phyloP scores from a whole-genome alignment of 148 eudicot genomes.

The Rhododendron mucronatum region DNA sequence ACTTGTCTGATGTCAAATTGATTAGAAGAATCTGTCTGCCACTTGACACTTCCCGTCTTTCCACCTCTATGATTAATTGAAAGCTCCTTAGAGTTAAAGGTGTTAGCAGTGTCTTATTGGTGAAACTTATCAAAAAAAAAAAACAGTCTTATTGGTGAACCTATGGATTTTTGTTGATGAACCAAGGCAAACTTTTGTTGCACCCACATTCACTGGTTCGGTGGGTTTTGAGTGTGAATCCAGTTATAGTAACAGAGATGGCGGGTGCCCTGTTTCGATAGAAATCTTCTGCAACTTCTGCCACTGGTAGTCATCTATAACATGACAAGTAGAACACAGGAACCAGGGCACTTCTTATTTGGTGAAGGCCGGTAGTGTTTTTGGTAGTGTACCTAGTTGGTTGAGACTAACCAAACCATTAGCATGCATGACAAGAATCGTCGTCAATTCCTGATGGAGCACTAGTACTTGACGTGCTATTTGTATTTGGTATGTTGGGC shows the following conservation, averaged over 20 bases:
- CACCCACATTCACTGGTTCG: background rate
- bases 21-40: background rate
- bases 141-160: background rate
- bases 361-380: background rate
- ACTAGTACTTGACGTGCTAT: background rate
- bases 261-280: too few relatives aligned
- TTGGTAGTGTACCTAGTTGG: background rate
- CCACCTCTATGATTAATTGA: background rate
- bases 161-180: background rate
- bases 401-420: too few relatives aligned
- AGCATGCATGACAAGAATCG: background rate
- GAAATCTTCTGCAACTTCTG: too few relatives aligned
- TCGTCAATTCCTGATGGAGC: background rate
- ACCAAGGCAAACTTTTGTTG: background rate
- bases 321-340: background rate
- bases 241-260: too few relatives aligned
- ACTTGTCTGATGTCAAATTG: background rate
- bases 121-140: too few relatives aligned
- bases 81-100: background rate
- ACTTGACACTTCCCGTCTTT: background rate
- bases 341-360: background rate
- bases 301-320: background rate
- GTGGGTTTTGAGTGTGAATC: background rate
- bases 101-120: slow-evolving; percentile 6
- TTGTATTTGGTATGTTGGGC: background rate